Evolutionary conservation across 2,329 filamentous ascomycete genomes (phyloP), one percentile per base, ranked within the genome.

Genomic region (Colletotrichum kahawae): DNA sequence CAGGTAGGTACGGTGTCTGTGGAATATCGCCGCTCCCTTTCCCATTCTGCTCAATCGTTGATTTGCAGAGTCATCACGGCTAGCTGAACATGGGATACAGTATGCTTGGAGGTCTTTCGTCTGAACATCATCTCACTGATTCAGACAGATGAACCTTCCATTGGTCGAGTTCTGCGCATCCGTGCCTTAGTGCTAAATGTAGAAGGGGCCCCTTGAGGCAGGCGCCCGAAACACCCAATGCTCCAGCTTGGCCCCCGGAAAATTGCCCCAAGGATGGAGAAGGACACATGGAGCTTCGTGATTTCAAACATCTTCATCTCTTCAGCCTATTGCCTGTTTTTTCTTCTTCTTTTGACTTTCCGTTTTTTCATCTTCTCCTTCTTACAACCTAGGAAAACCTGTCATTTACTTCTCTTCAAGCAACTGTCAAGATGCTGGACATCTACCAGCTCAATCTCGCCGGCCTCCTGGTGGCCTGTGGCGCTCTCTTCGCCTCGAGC

Each of bases 371-470:
- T 16, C 24, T 13, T 34, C 6, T n/a, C n/a, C 51, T 56, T 16
- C 3, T 10, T 56, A 24, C 24, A 56, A 24, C 24, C 18, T 18
- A 3, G 21, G 6, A 10, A 8, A 5, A 18, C 4, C 18, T 9
- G 27, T 9, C 16, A 29, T 21, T 29, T 31, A 16, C 16, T 34
- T 34, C 24, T 18, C 16, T 14, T 60, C 57, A 34, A 29, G 7
- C 24, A 57, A 29, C 8, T 57, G 13, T 18, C 56, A 59, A 56
- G 12, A 78, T 77, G 60, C 79, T 83, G 73, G 82, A 83, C 71
- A 78, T 79, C n/a, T 85, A 85, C 76, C 81, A 82, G 71, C 72
- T 80, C 67, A 84, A 82, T 77, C 78, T 85, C n/a, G 76, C 79
- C 4, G 79, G 78, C 73, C 78, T 85, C 21, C 77, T 84, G 18